Percentiles rank a stretch among this genome's conserved stretches.
These are phyloP conservation scores for Karstenula rhodostoma DNA, from an alignment of 2,329 filamentous ascomycete species.

Conservation along the genomic window DNA sequence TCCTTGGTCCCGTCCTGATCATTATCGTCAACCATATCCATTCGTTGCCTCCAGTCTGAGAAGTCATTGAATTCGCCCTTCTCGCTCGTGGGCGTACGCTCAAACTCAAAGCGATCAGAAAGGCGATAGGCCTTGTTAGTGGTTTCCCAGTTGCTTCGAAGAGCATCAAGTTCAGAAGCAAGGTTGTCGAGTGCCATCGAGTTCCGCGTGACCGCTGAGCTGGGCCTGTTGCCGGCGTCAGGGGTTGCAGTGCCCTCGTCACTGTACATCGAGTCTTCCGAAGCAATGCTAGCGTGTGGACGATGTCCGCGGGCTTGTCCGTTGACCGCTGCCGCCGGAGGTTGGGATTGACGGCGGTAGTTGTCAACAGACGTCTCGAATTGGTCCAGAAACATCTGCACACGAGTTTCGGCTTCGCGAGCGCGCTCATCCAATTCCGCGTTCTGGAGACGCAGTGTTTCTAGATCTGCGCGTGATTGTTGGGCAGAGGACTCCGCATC, in stretches of 20 bases:
- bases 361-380: constrained; percentile 93
- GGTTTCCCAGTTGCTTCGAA: constrained; percentile 92
- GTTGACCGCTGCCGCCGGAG: constrained; percentile 44
- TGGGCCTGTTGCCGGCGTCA: constrained; percentile 39
- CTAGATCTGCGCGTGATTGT: constrained; percentile 72
- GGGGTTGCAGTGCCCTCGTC: constrained; percentile 48
- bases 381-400: constrained; percentile 90
- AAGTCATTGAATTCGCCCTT: constrained; percentile 44
- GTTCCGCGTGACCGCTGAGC: constrained; percentile 56
- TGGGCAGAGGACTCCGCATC: constrained; percentile 65
- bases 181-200: constrained; percentile 85
- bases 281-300: constrained; percentile 67
- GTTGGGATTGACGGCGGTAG: constrained; percentile 79
- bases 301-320: constrained; percentile 49
- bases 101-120: constrained; percentile 89
- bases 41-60: constrained; percentile 45
- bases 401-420: constrained; percentile 89
- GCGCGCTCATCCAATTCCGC: constrained; percentile 81
- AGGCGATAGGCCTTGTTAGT: constrained; percentile 95
- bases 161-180: constrained; percentile 87
- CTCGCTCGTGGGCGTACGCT: constrained; percentile 57
- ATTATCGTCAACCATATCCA: constrained; percentile 41
- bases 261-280: constrained; percentile 61
- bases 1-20: constrained; percentile 14
- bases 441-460: constrained; percentile 86